These are phyloP conservation scores for Aspergillus calidoustus DNA, from an alignment of 2,329 filamentous ascomycete genomes.

Conservation along the genomic window DNA sequence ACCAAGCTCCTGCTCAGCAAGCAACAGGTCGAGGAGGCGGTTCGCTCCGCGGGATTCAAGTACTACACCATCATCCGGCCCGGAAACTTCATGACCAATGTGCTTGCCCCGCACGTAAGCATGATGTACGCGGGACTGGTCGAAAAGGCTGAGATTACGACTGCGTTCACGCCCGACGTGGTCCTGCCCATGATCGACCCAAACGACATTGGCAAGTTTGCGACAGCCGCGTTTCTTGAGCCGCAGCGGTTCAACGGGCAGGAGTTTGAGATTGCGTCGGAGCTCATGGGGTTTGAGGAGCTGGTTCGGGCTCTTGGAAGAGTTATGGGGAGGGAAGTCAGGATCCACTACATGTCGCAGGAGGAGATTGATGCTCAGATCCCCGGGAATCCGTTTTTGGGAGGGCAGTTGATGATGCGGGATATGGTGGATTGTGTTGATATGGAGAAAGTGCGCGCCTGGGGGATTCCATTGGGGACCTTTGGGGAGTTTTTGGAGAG, in stretches of 20 bases:
- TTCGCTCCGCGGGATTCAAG: conserved; percentile 44
- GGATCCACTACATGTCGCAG: conserved; percentile 46
- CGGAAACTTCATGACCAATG: conserved; percentile 59
- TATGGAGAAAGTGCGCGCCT: conserved; percentile 35
- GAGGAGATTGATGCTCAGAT: conserved; percentile 46
- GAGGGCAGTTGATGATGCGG: conserved; percentile 44
- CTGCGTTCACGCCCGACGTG: conserved; percentile 42
- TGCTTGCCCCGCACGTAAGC: conserved; percentile 47
- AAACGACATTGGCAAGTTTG: conserved; percentile 54
- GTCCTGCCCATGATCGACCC: conserved; percentile 52
- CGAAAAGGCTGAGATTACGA: conserved; percentile 44
- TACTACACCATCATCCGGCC: conserved; percentile 57
- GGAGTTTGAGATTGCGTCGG: conserved; percentile 49
- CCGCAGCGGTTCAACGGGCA: conserved; percentile 47
- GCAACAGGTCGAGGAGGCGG: conserved; percentile 46
- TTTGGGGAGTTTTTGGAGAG: conserved; percentile 51
- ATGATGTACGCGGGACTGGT: conserved; percentile 49
- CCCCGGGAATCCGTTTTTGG: conserved; percentile 43
- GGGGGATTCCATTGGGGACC: conserved; percentile 48
- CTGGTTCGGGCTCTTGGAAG: conserved; percentile 44
- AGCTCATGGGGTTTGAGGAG: conserved; percentile 44
- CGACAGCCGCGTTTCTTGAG: conserved; percentile 49
- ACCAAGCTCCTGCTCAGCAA: conserved; percentile 46
- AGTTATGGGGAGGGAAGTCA: conserved; percentile 41
- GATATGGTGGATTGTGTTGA: conserved; percentile 45